Evolutionary conservation across 2,329 filamentous ascomycete species (phyloP), one percentile per base, ranked within the genome.

Genomic region (Neobulgaria alba): DNA sequence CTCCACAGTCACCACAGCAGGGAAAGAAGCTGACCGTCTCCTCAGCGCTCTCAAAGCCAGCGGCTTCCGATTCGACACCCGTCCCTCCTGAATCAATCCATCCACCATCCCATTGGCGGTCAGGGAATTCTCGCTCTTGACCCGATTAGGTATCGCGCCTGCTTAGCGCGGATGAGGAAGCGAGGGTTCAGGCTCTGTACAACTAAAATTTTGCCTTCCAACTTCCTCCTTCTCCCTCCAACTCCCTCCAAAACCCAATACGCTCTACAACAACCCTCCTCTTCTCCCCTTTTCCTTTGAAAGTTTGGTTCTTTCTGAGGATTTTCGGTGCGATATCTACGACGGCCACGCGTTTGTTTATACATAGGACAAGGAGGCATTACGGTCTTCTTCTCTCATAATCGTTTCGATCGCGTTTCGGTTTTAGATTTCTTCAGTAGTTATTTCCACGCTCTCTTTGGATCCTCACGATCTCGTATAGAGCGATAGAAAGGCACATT

Each of bases 261-360:
- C 40, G 18, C 41, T 26, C 7, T 26, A 26, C 12, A 7, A 12
- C 7, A 42, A 17, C 34, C 29, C 37, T 29, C 44, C 45, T 39
- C 38, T 47, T 45, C 48, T 52, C 49, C 49, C 40, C 50, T 54
- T 59, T 64, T 62, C 62, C 63, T 63, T 68, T 66, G 62, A 69
- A 68, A 65, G 63, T 57, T 53, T 50, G 41, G 46, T 49, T 53
- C 58, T 62, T 58, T 60, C 58, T 66, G 61, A 67, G 66, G 62
- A 63, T 59, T 29, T 41, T 21, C 19, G 23, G n/a, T 26, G 33
- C 43, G 38, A 36, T 36, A 38, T 30, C 15, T 15, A 41, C 38
- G 29, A 39, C 14, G n/a, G 15, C 26, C 29, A 32, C 39, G 41
- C 41, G 38, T 42, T 32, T 45, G 23, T 32, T 44, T 37, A 18